Evolutionary conservation across 495 filamentous ascomycete species (phyloP), one percentile per base, ranked within the genome.

Genomic region (Melanomma pulvis-pyrius): DNA sequence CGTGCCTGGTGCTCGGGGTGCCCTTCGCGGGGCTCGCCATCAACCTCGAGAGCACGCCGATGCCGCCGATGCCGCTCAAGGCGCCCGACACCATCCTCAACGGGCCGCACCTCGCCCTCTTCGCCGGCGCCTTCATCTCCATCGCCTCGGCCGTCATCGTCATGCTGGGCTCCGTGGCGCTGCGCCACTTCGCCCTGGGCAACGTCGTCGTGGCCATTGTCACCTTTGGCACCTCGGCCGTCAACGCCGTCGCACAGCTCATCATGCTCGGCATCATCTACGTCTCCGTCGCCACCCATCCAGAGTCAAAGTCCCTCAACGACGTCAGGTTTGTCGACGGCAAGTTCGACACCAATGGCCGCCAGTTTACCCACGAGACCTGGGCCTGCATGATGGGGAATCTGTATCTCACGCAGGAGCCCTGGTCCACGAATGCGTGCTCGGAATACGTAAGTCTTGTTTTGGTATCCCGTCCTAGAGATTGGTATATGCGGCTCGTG

Each of bases 321-420:
- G 41, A 60, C 41, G 46, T 60, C 28, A 48, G 15, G 4, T 50
- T 60, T 44, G 26, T 15, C 4, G 32, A 60, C 21, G 46, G 46
- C 41, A 1, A 19, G 41, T 60, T 49, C 29, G 57, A 60, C 28
- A 29, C 57, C 41, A 50, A 50, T 1, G 57, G 57, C 13, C 25
- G 28, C 8, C 22, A 48, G 26, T 60, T 49, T 19, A 60, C 57
- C 3, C 39, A 15, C 22, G 57, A 60, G 26, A 44, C 32, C 3
- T 60, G 39, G 41, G 3, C 22, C 4, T 60, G 57, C 44, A 49
- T 50, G 41, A 60, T 60, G 57, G 41, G 46, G 41, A 60, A 60
- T 30, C 28, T 60, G 12, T 60, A 49, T 44, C 44, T 60, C 5
- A 19, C 6, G 4, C n/a, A 29, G 34, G 55, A 58, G 36, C 55